These are phyloP conservation scores for Haematococcus lacustris DNA, from an alignment of 139 green algal genomes.

Conservation along the genomic window DNA sequence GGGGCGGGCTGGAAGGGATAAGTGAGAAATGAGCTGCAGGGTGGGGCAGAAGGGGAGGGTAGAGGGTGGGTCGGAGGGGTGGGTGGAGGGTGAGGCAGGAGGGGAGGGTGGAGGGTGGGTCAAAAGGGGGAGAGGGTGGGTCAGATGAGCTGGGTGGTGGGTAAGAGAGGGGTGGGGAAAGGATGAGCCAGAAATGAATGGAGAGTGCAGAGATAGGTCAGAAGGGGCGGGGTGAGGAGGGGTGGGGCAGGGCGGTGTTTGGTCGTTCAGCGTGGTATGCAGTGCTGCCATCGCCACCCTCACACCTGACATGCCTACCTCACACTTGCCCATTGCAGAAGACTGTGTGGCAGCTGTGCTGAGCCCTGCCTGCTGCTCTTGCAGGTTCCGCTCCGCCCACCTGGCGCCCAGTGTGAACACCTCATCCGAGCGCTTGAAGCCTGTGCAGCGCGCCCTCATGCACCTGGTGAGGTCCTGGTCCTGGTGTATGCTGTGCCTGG, in stretches of 20 bases:
- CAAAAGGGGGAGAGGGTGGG: too few species aligned
- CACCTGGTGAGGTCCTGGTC: background rate
- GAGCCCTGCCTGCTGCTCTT: background rate
- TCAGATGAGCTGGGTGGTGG: background rate
- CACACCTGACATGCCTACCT: too few species aligned
- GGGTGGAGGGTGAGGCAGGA: too few species aligned
- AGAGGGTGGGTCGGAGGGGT: too few species aligned
- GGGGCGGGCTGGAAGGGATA: too few species aligned
- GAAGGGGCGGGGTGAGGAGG: too few species aligned
- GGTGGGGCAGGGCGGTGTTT: too few species aligned
- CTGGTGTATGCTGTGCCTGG: too few species aligned
- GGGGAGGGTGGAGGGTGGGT: too few species aligned
- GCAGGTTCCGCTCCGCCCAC: background rate
- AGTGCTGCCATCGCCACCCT: background rate
- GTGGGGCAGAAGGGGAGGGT: background rate
- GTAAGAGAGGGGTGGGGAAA: background rate
- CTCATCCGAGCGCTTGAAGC: constrained; percentile 12
- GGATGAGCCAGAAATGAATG: background rate
- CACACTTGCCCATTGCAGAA: too few species aligned
- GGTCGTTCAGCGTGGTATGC: background rate
- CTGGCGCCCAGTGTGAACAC: constrained; percentile 8
- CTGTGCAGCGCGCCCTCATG: constrained; percentile 31
- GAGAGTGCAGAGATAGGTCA: too few species aligned
- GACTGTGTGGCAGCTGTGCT: background rate
- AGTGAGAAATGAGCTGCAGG: background rate